Evolutionary conservation across 2,329 filamentous ascomycete genomes (phyloP).

Genomic region (Ophiostoma ips): DNA sequence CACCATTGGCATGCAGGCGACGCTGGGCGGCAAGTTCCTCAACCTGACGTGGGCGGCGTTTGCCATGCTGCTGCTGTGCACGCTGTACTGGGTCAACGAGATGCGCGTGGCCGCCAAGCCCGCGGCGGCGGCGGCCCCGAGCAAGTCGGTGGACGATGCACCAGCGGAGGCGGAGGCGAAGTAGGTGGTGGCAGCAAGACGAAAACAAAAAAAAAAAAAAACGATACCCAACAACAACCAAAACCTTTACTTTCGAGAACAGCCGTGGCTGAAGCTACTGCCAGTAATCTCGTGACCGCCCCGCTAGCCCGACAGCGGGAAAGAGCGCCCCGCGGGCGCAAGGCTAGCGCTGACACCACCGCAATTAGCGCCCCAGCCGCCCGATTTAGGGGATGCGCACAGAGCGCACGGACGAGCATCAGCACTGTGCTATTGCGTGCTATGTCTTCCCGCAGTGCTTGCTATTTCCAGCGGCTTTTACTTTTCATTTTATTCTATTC

Average conservation of each 20-base stretch:
- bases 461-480: too few species aligned
- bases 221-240: not conserved
- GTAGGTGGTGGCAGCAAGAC: not conserved
- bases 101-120: constrained; percentile 19
- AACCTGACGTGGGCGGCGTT: constrained; percentile 33
- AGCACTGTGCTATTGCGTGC: too few species aligned
- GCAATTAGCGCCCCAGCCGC: not conserved
- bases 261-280: too few species aligned
- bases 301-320: not conserved
- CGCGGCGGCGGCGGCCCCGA: constrained; percentile 1
- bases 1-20: constrained; percentile 30
- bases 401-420: too few species aligned
- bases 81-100: constrained; percentile 28
- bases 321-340: not conserved
- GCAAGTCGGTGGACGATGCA: not conserved
- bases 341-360: not conserved
- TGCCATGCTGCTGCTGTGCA: constrained; percentile 26
- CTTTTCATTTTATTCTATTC: too few species aligned
- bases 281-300: not conserved
- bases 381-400: not conserved
- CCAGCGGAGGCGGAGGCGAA: constrained; percentile 6
- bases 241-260: not conserved
- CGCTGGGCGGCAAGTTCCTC: constrained; percentile 30
- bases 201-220: not conserved
- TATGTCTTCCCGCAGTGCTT: too few species aligned